These are phyloP conservation scores for Kwoniella newhampshirensis DNA, from an alignment of 768 basidiomycete species.

Conservation along the genomic window DNA sequence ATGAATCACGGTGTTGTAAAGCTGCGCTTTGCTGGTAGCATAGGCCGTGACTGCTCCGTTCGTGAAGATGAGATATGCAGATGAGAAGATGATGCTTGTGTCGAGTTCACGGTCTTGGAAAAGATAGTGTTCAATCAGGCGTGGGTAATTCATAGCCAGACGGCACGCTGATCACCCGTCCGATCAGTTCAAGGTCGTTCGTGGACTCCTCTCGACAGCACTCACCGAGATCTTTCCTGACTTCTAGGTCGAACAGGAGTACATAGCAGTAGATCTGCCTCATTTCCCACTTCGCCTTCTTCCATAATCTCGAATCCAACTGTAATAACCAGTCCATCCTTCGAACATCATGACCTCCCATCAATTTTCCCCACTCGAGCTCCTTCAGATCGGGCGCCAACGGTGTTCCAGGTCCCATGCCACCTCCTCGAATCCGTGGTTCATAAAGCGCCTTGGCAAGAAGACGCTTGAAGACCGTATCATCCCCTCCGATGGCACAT, in stretches of 20 bases:
- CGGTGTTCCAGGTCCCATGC: constrained; percentile 21
- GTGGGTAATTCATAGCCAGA: constrained; percentile 80
- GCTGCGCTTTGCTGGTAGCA: constrained; percentile 69
- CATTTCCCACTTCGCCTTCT: constrained; percentile 44
- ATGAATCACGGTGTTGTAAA: constrained; percentile 72
- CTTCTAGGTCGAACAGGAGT: constrained; percentile 59
- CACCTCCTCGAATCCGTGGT: constrained; percentile 9
- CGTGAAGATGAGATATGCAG: constrained; percentile 76
- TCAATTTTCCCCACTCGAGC: constrained; percentile 20
- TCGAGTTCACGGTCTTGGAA: constrained; percentile 92
- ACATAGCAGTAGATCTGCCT: constrained; percentile 41
- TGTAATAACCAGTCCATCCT: constrained; percentile 44
- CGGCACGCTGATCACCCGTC: constrained; percentile 63
- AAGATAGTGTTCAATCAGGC: constrained; percentile 85
- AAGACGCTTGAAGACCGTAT: constrained; percentile 35
- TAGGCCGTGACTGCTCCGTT: constrained; percentile 80
- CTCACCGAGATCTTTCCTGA: constrained; percentile 70
- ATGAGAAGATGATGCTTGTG: constrained; percentile 89
- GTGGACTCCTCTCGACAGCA: constrained; percentile 9
- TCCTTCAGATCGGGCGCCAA: constrained; percentile 31
- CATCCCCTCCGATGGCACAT: constrained; percentile 37
- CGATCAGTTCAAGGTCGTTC: not conserved
- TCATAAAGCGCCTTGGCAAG: constrained; percentile 33
- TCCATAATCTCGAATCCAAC: constrained; percentile 52
- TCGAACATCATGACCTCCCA: constrained; percentile 15